Percentiles rank a stretch among this genome's conserved stretches.
These are phyloP conservation scores for Cytospora chrysosperma DNA, from an alignment of 2,329 filamentous ascomycete genomes.

Conservation along the genomic window DNA sequence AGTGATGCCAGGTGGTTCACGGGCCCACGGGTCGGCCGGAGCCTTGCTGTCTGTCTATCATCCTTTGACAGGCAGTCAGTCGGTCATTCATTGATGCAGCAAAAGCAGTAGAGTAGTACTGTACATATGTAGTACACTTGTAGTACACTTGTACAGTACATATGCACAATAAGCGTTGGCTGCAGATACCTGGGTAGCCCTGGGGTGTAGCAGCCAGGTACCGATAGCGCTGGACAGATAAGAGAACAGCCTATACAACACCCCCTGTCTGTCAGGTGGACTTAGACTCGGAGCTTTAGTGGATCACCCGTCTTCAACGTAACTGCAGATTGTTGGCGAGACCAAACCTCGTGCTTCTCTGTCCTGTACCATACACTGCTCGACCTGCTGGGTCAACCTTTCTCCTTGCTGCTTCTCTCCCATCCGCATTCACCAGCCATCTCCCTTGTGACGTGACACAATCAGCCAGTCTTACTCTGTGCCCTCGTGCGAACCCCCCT, in stretches of 20 bases:
- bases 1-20: not conserved
- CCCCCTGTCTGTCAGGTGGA: not conserved
- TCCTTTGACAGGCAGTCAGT: not conserved
- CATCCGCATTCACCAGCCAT: not conserved
- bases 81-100: not conserved
- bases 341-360: not conserved
- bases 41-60: not conserved
- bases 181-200: too few relatives aligned
- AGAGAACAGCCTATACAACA: too few relatives aligned
- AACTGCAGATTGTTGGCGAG: slow-evolving; percentile 3
- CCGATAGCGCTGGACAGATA: too few relatives aligned
- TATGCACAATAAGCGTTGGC: not conserved
- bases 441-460: slow-evolving; percentile 7
- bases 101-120: not conserved
- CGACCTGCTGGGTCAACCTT: not conserved
- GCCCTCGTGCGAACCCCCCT: slow-evolving; percentile 13
- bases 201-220: too few relatives aligned
- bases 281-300: not conserved
- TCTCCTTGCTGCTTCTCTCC: not conserved
- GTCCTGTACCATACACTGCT: not conserved
- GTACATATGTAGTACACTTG: not conserved
- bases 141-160: not conserved
- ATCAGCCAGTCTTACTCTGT: slow-evolving; percentile 7
- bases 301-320: slow-evolving; percentile 1
- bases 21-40: not conserved